Conservation (phyloP, 208 protist species). For the Pavlovales sp. region DNA sequence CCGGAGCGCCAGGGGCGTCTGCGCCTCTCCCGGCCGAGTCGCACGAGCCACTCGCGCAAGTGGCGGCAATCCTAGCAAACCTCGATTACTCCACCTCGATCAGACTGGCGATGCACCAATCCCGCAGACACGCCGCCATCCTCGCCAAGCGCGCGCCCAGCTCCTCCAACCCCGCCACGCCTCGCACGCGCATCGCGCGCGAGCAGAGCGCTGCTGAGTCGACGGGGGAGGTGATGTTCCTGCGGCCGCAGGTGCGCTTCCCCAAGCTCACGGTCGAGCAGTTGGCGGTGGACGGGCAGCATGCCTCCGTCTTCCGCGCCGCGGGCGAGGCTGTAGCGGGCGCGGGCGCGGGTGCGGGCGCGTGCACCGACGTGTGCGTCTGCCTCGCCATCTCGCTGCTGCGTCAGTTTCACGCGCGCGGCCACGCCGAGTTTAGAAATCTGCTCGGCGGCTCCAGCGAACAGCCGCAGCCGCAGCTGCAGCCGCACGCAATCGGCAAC, state of each 20-base stretch:
- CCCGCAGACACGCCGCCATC: not conserved
- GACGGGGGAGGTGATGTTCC: not conserved
- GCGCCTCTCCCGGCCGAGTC: too few relatives aligned
- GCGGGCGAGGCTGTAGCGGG: too few relatives aligned
- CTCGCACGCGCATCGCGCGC: too few relatives aligned
- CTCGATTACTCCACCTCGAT: not conserved
- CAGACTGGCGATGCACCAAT: not conserved
- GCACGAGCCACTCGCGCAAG: too few relatives aligned
- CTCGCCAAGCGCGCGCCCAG: not conserved
- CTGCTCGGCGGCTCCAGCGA: not conserved
- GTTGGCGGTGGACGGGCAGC: not conserved
- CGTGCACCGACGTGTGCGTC: conserved; percentile 2
- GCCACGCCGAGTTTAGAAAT: not conserved
- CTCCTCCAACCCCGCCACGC: too few relatives aligned
- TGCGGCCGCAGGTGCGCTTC: not conserved
- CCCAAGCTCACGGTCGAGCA: not conserved
- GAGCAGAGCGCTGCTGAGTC: not conserved
- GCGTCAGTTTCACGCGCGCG: not conserved
- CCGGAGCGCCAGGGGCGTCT: too few relatives aligned
- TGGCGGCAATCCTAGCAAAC: not conserved
- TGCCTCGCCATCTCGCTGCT: not conserved
- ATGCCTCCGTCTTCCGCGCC: not conserved
- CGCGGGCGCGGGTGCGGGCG: too few relatives aligned
- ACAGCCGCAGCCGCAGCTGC: too few relatives aligned
- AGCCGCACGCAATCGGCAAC: too few relatives aligned